Base-by-base conservation (phyloP, 192 early-diverging fungal genomes). In the Geranomyces michiganensis region DNA sequence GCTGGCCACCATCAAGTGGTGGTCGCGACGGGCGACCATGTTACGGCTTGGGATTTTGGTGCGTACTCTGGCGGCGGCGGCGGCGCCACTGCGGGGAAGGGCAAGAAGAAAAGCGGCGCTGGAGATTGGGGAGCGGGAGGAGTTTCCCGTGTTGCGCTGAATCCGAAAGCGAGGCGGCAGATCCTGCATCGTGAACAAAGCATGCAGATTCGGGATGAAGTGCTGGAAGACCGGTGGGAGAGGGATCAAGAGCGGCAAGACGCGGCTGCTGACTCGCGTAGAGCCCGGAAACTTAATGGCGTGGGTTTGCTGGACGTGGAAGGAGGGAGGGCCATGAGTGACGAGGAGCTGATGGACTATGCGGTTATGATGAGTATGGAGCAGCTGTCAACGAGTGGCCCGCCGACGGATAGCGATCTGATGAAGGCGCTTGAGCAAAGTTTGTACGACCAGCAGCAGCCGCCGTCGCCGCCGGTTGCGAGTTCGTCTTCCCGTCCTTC, bases 41-140 rank as follows among this genome's bases (percentile, higher is more conserved):
- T 89, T 53, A 82, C 83, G 65, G 75, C 77, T 13, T 87, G 85
- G 86, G 82, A 84, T 56, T 89, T 89, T 72, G 81, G 78, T 5
- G 73, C 82, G 17, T 60, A 27, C 68, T 31, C 22, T 26, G 36
- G 36, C 36, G 36, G 36, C n/a, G n/a, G n/a, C n/a, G 27, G 24
- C 6, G n/a, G 44, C 22, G 62, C 46, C 13, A 55, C 59, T 1
- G n/a, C 60, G 12, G 61, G 70, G 17, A 72, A 63, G 45, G 59
- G 59, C 45, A 72, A 72, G 62, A 72, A 55, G 36, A 64, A 55
- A 21, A 6, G 29, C 43, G 67, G 76, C 22, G 55, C 73, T 19
- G 30, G 68, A 1, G 62, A 68, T 63, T 62, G 61, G 76, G 48
- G 14, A 21, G 31, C 62, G 15, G 63, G 26, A 19, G 10, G 24